Conservation (phyloP, 208 protist species). For the Trypanosoma caninum region DNA sequence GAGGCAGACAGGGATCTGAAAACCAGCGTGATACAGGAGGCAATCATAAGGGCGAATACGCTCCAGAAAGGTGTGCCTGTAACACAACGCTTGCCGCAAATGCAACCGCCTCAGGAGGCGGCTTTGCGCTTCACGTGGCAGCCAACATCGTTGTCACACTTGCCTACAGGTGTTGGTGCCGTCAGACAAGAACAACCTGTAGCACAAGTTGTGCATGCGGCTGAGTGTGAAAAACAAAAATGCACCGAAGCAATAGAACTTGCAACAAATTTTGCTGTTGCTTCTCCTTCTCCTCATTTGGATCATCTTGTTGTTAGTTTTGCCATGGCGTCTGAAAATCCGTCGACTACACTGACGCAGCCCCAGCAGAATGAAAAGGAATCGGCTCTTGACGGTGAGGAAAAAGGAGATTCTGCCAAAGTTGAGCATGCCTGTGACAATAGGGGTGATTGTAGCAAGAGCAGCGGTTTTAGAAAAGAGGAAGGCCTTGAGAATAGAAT, state of each 20-base stretch:
- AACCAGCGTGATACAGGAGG: background rate
- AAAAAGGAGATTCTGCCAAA: too few relatives aligned
- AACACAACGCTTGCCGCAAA: background rate
- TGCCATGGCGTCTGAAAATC: too few relatives aligned
- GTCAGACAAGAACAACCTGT: background rate
- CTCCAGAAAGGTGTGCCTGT: background rate
- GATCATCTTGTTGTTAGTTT: too few relatives aligned
- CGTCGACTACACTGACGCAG: too few relatives aligned
- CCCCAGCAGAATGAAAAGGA: too few relatives aligned
- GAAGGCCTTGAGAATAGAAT: background rate
- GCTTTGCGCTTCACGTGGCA: conserved; percentile 17
- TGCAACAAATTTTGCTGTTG: too few relatives aligned
- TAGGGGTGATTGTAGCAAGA: background rate
- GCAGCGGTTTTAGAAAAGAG: background rate
- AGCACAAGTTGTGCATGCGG: too few relatives aligned
- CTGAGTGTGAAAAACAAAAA: too few relatives aligned
- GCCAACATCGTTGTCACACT: background rate
- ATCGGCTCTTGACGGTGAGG: too few relatives aligned
- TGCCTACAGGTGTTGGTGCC: background rate
- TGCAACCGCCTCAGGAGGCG: background rate
- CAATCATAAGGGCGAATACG: background rate
- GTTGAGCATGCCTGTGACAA: background rate
- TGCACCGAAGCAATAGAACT: too few relatives aligned
- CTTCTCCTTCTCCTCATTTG: too few relatives aligned
- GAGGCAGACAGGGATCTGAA: background rate